Base-by-base conservation (phyloP, 1,284 basidiomycete species). In the Trichosporon sp. region DNA sequence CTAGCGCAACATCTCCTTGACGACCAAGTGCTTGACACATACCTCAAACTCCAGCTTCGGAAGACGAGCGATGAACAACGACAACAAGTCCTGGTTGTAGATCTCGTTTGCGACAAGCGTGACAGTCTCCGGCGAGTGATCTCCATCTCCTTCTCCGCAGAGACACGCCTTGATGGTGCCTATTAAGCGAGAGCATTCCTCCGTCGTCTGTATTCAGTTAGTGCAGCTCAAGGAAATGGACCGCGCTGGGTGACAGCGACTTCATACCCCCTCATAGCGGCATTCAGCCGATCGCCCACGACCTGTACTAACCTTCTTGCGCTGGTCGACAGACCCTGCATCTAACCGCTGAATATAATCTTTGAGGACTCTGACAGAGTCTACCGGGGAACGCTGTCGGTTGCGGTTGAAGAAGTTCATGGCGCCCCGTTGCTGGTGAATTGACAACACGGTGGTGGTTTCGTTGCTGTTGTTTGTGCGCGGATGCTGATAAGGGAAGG, bases 71-170 rank as follows among this genome's bases (percentile, higher is more conserved):
- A 98, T 88, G 67, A 99, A 87, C 58, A 88, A 83, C 67, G 89
- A 85, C 10, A 99, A 84, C 23, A 98, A 84, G 76, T 98, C 92
- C 63, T 89, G 89, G 66, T 88, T 88, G 81, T 99, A 99, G 5
- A 93, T 91, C 77, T 99, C 95, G 76, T 97, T 93, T 0, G 95
- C 91, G 16, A 99, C 86, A 76, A 97, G 93, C 2, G 93, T 92
- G 40, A 95, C 85, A 29, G 91, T 83, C 74, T 95, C 92, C 1
- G 92, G 90, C 6, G 90, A 84, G 0, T 71, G 65, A 59, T 79
- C 78, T 3, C 56, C 62, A 19, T 75, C 76, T 5, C 67, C 69
- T 54, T 79, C 78, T n/a, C 74, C 74, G 1, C 67, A 61, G 6
- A 79, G 65, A 10, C 65, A 67, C 8, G 63, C 64, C 61, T 79